Conservation (phyloP, 495 filamentous ascomycete species). For the Talaromyces adpressus region DNA sequence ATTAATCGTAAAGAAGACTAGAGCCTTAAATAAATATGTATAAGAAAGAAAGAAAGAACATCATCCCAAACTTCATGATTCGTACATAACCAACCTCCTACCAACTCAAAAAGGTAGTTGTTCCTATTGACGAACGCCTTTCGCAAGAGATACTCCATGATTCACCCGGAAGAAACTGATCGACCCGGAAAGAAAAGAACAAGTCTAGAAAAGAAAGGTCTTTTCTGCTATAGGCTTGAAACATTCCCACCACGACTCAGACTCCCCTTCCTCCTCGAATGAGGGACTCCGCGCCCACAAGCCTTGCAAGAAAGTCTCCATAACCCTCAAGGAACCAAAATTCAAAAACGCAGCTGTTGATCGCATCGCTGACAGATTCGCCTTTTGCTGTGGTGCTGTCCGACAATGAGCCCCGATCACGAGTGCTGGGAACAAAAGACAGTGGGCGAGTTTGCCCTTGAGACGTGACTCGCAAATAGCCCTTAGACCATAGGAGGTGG, state of each 20-base stretch:
- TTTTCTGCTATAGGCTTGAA: constrained; percentile 7
- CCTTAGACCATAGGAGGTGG: not conserved
- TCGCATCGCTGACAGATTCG: not conserved
- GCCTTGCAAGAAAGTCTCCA: constrained; percentile 7
- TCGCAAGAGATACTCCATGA: not conserved
- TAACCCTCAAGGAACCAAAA: constrained; percentile 8
- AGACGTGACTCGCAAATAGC: constrained; percentile 10
- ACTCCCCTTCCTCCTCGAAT: not conserved
- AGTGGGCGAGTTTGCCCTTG: constrained; percentile 7
- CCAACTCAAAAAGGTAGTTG: not conserved
- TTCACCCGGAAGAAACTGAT: not conserved
- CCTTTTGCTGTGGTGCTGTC: constrained; percentile 3
- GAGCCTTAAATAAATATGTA: not conserved
- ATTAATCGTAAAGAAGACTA: not conserved
- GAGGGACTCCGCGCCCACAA: constrained; percentile 2
- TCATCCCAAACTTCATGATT: not conserved
- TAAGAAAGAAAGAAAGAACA: not conserved
- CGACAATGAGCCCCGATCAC: constrained; percentile 10
- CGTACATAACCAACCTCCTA: not conserved
- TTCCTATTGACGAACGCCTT: not conserved
- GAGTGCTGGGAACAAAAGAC: constrained; percentile 9
- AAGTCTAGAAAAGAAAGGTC: constrained; percentile 7
- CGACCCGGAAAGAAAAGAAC: not conserved
- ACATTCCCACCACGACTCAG: constrained; percentile 8
- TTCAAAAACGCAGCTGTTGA: constrained; percentile 6